These are phyloP conservation scores for Aethionema arabicum DNA, from an alignment of 345 rosid genomes.

Conservation along the genomic window DNA sequence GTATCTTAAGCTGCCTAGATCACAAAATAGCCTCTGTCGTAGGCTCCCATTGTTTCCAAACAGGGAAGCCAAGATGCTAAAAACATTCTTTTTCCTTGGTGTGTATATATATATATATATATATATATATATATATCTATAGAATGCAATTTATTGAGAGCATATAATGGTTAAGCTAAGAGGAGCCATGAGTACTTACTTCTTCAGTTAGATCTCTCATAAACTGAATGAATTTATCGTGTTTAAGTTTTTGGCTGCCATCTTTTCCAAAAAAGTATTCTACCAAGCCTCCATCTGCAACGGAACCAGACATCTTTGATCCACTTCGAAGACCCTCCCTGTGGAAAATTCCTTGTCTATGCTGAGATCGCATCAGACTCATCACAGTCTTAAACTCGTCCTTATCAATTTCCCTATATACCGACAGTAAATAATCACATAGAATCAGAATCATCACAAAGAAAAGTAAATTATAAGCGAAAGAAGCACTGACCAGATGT, in stretches of 20 bases:
- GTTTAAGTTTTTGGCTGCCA: constrained; percentile 60
- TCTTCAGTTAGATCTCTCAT: constrained; percentile 69
- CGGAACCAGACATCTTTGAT: constrained; percentile 58
- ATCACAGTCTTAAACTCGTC: constrained; percentile 93
- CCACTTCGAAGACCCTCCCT: constrained; percentile 71
- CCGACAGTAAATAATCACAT: constrained; percentile 10
- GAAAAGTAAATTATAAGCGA: constrained; percentile 29
- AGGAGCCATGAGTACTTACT: constrained; percentile 42
- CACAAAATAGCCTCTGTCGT: not conserved
- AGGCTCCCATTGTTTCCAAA: not conserved
- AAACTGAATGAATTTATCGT: constrained; percentile 75
- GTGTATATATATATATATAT: no score
- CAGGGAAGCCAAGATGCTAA: not conserved
- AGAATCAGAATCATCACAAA: constrained; percentile 17
- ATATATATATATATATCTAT: no score
- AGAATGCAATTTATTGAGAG: no score
- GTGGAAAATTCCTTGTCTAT: constrained; percentile 75
- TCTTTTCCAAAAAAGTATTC: constrained; percentile 85
- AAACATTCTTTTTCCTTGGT: not conserved
- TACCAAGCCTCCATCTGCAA: constrained; percentile 82
- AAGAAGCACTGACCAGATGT: constrained; percentile 35
- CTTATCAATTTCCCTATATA: constrained; percentile 68
- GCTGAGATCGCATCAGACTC: constrained; percentile 82
- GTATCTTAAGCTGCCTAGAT: not conserved
- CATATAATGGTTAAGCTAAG: not conserved